Evolutionary conservation across 148 eudicot genomes (phyloP), one percentile per base, ranked within the genome.

Genomic region (Rhododendron henanense): DNA sequence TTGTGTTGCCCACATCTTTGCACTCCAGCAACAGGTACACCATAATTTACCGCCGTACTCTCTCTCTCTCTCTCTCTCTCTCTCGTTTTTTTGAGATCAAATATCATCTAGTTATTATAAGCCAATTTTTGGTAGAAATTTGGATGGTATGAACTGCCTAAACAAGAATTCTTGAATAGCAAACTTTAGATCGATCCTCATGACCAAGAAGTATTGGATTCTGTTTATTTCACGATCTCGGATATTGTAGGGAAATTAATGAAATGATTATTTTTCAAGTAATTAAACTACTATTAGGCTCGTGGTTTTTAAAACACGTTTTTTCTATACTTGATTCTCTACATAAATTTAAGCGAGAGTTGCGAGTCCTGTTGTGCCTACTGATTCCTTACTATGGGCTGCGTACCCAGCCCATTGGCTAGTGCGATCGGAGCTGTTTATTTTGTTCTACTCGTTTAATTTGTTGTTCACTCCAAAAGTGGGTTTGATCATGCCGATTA

Each of bases 21-120:
- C 98, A 53, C 98, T 97, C 85, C 99, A 97, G 63, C 99, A 97
- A 90, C 99, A 97, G 99, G 99, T 95, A 74, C 23, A 39, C 71
- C 71, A 23, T n/a, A 63, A 63, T 67, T 67, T 10, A 48, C 11
- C 5, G 8, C 28, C 71, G 9, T 23, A 63, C 3, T 3, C 57
- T 53, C 57, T 53, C 57, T 53, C 57, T 53, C 57, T 53, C 19
- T 53, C 57, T 53, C 50, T 47, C 50, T 47, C 50, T 47, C 50
- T 47, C 50, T 47, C 50, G 7, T 41, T 41, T 41, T 41, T 41
- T 41, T 41, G 1, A 41, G 57, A 55, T 16, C 61, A 15, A 3
- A 18, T 16, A 55, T 55, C 21, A 19, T 15, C 61, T 55, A 16
- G 19, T 4, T 14, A 14, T 13, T 10, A 10, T 13, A 51, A 53